Percentiles rank a stretch among this genome's conserved stretches.
Conservation (phyloP, 495 filamentous ascomycete species). For the Clavariopsis aquatica region DNA sequence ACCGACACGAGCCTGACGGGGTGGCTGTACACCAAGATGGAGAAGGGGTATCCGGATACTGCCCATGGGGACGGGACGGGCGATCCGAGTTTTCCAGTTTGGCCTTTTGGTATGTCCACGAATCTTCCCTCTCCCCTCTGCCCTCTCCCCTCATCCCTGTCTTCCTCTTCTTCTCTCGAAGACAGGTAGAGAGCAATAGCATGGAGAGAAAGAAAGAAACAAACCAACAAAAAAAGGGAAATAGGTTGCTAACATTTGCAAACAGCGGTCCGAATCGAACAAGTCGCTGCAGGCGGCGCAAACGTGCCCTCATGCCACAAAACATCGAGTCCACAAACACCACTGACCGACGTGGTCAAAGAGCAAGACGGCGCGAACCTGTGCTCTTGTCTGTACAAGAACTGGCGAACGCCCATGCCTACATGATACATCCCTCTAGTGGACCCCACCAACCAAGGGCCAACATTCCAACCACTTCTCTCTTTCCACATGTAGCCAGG, state of each 20-base stretch:
- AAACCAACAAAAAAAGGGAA: too few species aligned
- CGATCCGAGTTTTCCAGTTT: slow-evolving; percentile 24
- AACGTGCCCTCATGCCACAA: slow-evolving; percentile 52
- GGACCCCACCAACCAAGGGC: too few species aligned
- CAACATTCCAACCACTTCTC: too few species aligned
- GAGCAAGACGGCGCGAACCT: slow-evolving; percentile 24
- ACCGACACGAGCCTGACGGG: slow-evolving; percentile 53
- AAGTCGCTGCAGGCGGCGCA: slow-evolving; percentile 46
- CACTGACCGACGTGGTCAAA: slow-evolving; percentile 24
- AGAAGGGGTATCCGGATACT: slow-evolving; percentile 45
- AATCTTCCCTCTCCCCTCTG: background rate
- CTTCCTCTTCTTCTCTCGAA: too few species aligned
- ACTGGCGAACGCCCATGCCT: slow-evolving; percentile 32
- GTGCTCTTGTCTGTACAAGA: slow-evolving; percentile 44
- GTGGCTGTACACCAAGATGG: slow-evolving; percentile 56
- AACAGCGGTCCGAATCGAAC: slow-evolving; percentile 52
- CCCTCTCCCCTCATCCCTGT: slow-evolving; percentile 26
- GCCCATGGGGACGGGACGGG: slow-evolving; percentile 20
- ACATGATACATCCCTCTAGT: background rate
- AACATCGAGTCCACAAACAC: slow-evolving; percentile 16
- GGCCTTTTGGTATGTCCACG: slow-evolving; percentile 32
- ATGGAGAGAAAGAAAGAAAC: too few species aligned
- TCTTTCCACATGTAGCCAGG: too few species aligned
- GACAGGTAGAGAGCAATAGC: too few species aligned
- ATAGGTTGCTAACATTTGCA: slow-evolving; percentile 45